phyloP scores from a whole-genome alignment of 768 basidiomycete genomes.

The Galerina sulciceps region DNA sequence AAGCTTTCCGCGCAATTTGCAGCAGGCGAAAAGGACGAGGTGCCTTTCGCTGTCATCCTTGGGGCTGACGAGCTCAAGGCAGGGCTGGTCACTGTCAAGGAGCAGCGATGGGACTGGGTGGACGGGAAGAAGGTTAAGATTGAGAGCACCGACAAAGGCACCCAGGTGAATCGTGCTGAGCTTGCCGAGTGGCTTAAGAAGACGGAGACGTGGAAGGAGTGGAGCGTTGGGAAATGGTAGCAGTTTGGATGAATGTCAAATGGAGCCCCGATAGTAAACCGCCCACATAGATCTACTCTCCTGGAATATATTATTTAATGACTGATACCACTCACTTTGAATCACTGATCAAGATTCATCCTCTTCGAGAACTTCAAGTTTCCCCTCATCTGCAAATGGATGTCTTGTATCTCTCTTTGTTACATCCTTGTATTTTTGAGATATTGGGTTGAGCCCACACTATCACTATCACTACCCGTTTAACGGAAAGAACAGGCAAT shows the following conservation, averaged over 20 bases:
- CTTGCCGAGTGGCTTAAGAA: conserved; percentile 67
- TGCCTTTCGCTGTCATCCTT: conserved; percentile 92
- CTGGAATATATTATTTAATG: background rate
- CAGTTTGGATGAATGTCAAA: too few species aligned
- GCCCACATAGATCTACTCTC: background rate
- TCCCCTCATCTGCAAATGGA: too few species aligned
- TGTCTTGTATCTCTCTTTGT: too few species aligned
- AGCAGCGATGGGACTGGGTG: conserved; percentile 82
- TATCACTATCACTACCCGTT: too few species aligned
- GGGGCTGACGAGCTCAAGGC: conserved; percentile 83
- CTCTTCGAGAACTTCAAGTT: too few species aligned
- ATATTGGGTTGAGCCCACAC: too few species aligned
- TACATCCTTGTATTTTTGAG: too few species aligned
- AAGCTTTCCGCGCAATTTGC: conserved; percentile 88
- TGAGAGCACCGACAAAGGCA: conserved; percentile 65
- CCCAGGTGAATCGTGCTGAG: conserved; percentile 62
- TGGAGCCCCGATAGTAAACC: too few species aligned
- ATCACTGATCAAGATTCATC: too few species aligned
- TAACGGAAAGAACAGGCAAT: too few species aligned
- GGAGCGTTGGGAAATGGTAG: conserved; percentile 37
- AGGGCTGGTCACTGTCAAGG: conserved; percentile 89
- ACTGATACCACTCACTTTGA: too few species aligned
- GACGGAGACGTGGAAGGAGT: conserved; percentile 48
- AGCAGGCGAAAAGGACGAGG: conserved; percentile 87
- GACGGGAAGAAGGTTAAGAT: conserved; percentile 75